Evolutionary conservation across 208 protist genomes (phyloP).

Genomic region (Trypanosomatidae sp.): DNA sequence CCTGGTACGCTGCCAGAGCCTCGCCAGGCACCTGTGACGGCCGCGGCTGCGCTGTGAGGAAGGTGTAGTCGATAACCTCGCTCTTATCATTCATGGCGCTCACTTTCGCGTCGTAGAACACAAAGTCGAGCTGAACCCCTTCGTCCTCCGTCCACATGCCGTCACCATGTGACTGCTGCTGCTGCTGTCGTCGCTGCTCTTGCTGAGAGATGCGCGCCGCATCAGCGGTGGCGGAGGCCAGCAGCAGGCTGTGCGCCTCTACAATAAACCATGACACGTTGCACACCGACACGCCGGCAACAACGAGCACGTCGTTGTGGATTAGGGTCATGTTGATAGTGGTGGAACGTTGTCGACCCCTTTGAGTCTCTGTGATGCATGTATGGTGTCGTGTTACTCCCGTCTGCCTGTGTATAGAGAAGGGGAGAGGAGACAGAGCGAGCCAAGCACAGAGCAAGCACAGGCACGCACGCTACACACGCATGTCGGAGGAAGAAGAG

Average conservation of each 20-base stretch:
- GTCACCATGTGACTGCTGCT: constrained; percentile 4
- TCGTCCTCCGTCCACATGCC: background rate
- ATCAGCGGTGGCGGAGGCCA: constrained; percentile 12
- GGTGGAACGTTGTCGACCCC: background rate
- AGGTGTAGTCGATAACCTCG: constrained; percentile 36
- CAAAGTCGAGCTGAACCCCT: constrained; percentile 46
- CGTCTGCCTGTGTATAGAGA: background rate
- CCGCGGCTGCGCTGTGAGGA: constrained; percentile 26
- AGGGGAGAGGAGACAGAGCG: background rate
- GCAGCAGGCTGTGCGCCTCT: constrained; percentile 13
- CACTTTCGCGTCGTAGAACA: constrained; percentile 23
- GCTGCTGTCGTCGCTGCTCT: constrained; percentile 1
- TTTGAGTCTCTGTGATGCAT: background rate
- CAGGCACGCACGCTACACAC: background rate
- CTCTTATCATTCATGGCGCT: constrained; percentile 12
- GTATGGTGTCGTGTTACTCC: background rate
- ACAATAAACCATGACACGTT: constrained; percentile 32
- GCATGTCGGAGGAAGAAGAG: background rate
- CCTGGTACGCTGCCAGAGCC: constrained; percentile 14
- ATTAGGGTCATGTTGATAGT: background rate
- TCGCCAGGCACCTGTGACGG: constrained; percentile 26
- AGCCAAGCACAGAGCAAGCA: background rate
- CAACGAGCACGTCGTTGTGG: constrained; percentile 7
- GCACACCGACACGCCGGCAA: constrained; percentile 18
- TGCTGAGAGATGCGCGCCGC: background rate